These are phyloP conservation scores for Ophiobolus disseminans DNA, from an alignment of 2,329 filamentous ascomycete genomes.

Conservation along the genomic window DNA sequence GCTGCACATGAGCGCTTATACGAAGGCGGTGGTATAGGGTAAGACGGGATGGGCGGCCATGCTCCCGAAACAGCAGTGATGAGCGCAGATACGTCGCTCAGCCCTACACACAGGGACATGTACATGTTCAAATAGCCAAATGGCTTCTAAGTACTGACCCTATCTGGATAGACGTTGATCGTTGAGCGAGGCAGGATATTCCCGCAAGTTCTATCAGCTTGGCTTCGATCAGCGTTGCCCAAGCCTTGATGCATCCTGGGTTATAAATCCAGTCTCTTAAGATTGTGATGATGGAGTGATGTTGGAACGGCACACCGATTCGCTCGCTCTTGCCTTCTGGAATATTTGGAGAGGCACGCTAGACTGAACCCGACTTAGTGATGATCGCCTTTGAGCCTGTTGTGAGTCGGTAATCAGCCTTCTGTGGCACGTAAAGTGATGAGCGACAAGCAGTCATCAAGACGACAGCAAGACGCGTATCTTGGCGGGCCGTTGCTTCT, in stretches of 20 bases:
- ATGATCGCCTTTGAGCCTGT: constrained; percentile 23
- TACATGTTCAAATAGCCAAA: constrained; percentile 23
- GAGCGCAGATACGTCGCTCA: constrained; percentile 8
- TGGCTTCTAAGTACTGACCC: neutral
- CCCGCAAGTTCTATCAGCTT: constrained; percentile 16
- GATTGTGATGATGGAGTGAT: neutral
- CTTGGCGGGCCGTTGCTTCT: constrained; percentile 20
- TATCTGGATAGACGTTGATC: neutral
- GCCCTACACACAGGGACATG: constrained; percentile 20
- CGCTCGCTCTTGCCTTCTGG: constrained; percentile 31
- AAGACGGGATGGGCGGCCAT: constrained; percentile 31
- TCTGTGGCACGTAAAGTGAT: constrained; percentile 34
- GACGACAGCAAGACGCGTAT: constrained; percentile 10
- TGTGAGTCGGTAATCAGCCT: constrained; percentile 3
- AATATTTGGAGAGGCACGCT: constrained; percentile 23
- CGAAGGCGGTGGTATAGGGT: constrained; percentile 18
- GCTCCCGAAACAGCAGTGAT: constrained; percentile 20
- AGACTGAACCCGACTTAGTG: constrained; percentile 14
- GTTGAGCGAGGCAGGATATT: constrained; percentile 3
- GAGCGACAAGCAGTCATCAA: constrained; percentile 18
- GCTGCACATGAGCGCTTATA: constrained; percentile 13
- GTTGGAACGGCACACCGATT: constrained; percentile 7
- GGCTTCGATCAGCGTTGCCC: constrained; percentile 16
- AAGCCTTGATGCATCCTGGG: constrained; percentile 6
- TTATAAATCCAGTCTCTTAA: neutral